Base-by-base conservation (phyloP, 2,329 filamentous ascomycete genomes). In the Monosporascus sp. region DNA sequence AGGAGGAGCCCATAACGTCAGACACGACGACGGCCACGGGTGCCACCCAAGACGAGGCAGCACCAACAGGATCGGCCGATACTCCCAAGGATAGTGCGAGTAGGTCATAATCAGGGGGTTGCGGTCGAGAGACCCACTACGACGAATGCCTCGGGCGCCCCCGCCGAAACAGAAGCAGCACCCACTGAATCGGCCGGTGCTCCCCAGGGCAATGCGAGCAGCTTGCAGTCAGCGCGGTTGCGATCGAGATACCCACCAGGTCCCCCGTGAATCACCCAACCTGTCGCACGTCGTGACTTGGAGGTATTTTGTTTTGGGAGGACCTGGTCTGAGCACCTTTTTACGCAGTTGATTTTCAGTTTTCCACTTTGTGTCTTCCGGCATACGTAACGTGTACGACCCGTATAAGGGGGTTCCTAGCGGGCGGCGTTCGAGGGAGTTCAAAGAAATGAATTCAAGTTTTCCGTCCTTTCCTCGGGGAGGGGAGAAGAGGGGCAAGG, bases 1-100 rank as follows among this genome's bases (percentile, higher is more conserved):
- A 76, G 6, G 57, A 58, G 5, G 71, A 75, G 48, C 59, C 64
- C 2, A 65, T 64, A 24, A 59, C 70, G 1, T 64, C 69, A 2
- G 57, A 67, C 18, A 65, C 66, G 26, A 63, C 71, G 15, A 46
- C 43, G 8, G 55, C 65, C 3, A 56, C 4, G 31, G 31, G 31
- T 14, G 31, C 59, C 40, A 62, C 66, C 2, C 37, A 51, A 24
- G 48, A 46, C 6, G 58, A 62, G 6, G 56, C 3, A 15, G 6
- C 43, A 22, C 22, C 43, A 46, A 46, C 24, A n/a, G 24, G 26
- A n/a, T 17, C 43, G 24, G 24, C 43, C 22, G 22, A 26, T 17
- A 26, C 22, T 26, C 17, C 43, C 6, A 31, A 46, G 43, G 43
- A 46, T 24, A 28, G 31, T 46, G 43, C 43, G 5, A 46, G 20